Conservation (phyloP, 371 early-diverging fungal species). For the Mucor plumbeus region DNA sequence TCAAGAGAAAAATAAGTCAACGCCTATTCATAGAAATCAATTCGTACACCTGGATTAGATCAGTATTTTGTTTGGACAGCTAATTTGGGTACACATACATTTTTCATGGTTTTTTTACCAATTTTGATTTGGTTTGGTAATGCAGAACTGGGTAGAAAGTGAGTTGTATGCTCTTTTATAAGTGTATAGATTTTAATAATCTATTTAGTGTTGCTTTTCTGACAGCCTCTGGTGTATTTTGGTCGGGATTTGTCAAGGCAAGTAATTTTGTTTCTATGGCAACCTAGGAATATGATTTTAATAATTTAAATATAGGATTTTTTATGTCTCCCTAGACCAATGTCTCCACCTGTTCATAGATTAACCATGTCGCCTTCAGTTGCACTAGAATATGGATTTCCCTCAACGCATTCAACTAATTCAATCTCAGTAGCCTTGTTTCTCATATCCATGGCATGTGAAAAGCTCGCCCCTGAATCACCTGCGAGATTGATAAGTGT, state of each 20-base stretch:
- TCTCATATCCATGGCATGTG: constrained; percentile 56
- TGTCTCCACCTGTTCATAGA: constrained; percentile 74
- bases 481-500: constrained; percentile 47
- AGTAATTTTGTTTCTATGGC: background rate
- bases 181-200: background rate
- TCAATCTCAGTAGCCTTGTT: constrained; percentile 74
- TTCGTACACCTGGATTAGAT: constrained; percentile 59
- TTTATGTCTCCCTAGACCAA: constrained; percentile 76
- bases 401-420: constrained; percentile 81
- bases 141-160: constrained; percentile 63
- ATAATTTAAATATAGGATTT: constrained; percentile 58
- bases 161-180: constrained; percentile 5
- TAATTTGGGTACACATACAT: constrained; percentile 76
- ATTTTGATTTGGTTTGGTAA: constrained; percentile 76
- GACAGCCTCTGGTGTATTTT: constrained; percentile 69
- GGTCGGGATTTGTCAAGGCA: constrained; percentile 75
- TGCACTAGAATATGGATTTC: constrained; percentile 82
- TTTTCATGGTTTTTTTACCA: constrained; percentile 74
- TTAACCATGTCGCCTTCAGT: constrained; percentile 65
- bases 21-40: constrained; percentile 30
- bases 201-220: constrained; percentile 46
- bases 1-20: background rate
- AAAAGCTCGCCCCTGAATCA: constrained; percentile 43
- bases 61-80: constrained; percentile 66
- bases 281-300: background rate